These are phyloP conservation scores for Staphylotrichum longicolle DNA, from an alignment of 495 filamentous ascomycete species.

Conservation along the genomic window DNA sequence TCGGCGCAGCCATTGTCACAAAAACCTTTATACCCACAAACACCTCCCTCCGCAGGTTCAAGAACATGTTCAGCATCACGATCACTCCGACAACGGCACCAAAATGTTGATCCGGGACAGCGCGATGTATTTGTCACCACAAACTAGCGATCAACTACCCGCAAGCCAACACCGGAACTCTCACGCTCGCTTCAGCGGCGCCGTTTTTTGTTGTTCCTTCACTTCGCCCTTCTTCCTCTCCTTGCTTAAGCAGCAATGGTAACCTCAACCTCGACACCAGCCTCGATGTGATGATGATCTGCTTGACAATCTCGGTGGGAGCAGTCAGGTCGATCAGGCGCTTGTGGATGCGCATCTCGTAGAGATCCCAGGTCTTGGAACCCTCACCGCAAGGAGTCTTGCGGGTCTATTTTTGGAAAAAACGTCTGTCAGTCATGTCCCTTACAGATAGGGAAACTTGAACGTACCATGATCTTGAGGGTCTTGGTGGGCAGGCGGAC, in stretches of 20 bases:
- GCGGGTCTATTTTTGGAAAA: constrained; percentile 31
- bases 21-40: no score
- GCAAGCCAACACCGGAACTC: not conserved
- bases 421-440: not conserved
- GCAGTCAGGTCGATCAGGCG: constrained; percentile 81
- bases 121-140: not conserved
- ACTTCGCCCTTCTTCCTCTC: constrained; percentile 6
- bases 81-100: not conserved
- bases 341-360: constrained; percentile 99
- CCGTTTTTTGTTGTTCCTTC: constrained; percentile 5
- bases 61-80: not conserved
- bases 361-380: constrained; percentile 99
- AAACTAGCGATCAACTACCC: not conserved
- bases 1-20: no score
- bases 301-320: constrained; percentile 98
- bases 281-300: constrained; percentile 99
- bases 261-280: constrained; percentile 99
- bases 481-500: constrained; percentile 98
- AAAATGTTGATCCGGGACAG: not conserved
- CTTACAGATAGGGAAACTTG: no score
- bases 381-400: constrained; percentile 97
- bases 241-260: constrained; percentile 88
- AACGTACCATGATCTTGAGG: constrained; percentile 75
- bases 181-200: no score
- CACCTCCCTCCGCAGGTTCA: no score